Evolutionary conservation across 306 rosid genomes (phyloP).

Genomic region (Sicyos baderoa): DNA sequence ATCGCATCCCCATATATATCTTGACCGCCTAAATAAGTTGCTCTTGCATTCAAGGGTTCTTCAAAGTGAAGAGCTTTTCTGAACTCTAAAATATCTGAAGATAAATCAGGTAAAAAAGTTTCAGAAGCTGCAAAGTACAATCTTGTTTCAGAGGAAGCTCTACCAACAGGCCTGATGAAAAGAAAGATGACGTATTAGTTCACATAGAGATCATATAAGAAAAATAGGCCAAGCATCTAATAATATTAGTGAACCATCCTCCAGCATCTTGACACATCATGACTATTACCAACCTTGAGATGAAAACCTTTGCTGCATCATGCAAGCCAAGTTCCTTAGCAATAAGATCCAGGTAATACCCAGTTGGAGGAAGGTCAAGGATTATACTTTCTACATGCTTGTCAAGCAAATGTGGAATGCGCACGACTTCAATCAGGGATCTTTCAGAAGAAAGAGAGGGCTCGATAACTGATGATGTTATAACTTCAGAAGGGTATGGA

Average conservation of each 20-base stretch:
- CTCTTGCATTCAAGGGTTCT: constrained; percentile 54
- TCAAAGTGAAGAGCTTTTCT: constrained; percentile 36
- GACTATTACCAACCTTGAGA: constrained; percentile 58
- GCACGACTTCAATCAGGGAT: constrained; percentile 39
- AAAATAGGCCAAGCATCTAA: constrained; percentile 16
- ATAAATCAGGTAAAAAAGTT: constrained; percentile 34
- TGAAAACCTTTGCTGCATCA: constrained; percentile 50
- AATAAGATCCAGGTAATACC: constrained; percentile 71
- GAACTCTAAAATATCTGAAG: constrained; percentile 33
- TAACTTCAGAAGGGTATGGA: constrained; percentile 49
- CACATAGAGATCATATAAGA: background rate
- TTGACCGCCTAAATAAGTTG: constrained; percentile 76
- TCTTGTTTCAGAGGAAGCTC: constrained; percentile 81
- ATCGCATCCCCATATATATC: constrained; percentile 75
- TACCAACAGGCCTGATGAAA: constrained; percentile 69
- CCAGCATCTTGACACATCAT: constrained; percentile 4
- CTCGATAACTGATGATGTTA: constrained; percentile 34
- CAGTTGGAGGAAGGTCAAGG: constrained; percentile 47
- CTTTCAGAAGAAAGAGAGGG: constrained; percentile 29
- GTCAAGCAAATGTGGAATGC: constrained; percentile 53
- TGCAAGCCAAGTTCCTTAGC: constrained; percentile 66
- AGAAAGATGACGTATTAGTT: constrained; percentile 9
- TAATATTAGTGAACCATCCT: constrained; percentile 8
- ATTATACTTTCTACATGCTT: constrained; percentile 46
- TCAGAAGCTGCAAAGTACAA: constrained; percentile 55